A percentile compares a stretch with the other conserved stretches of the same genome.
Conservation (phyloP, 768 basidiomycete species). For the Phaeotremella fagi region DNA sequence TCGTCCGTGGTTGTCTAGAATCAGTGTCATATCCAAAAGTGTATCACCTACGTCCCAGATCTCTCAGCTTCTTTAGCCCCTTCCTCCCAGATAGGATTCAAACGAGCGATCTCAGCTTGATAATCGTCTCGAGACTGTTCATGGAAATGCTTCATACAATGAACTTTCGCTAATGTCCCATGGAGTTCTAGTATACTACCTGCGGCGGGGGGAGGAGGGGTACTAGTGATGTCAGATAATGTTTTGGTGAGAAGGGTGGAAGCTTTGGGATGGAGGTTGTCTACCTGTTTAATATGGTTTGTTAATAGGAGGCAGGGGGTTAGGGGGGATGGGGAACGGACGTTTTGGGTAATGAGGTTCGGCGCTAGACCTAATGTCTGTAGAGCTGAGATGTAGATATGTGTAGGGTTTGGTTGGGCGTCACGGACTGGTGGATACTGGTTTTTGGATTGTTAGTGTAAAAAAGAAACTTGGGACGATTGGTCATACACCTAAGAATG, state of each 20-base stretch:
- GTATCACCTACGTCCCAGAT: conserved; percentile 28
- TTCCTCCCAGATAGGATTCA: conserved; percentile 73
- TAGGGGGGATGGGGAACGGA: conserved; percentile 11
- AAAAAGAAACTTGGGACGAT: conserved; percentile 44
- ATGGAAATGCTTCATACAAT: conserved; percentile 67
- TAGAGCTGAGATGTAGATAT: conserved; percentile 78
- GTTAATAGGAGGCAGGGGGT: neutral
- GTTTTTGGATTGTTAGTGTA: conserved; percentile 33
- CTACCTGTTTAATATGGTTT: conserved; percentile 56
- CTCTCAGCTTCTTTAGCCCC: conserved; percentile 58
- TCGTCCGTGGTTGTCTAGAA: conserved; percentile 64
- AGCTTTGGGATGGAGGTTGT: conserved; percentile 85
- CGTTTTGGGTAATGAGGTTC: conserved; percentile 61
- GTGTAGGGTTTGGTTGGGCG: conserved; percentile 79
- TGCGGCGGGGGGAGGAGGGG: conserved; percentile 46
- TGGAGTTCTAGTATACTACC: conserved; percentile 72
- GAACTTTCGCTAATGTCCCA: conserved; percentile 79
- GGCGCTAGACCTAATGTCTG: conserved; percentile 62
- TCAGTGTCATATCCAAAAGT: conserved; percentile 44
- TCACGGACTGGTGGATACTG: conserved; percentile 81
- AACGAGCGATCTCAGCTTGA: conserved; percentile 64
- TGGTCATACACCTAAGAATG: conserved; percentile 42
- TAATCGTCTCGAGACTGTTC: conserved; percentile 62
- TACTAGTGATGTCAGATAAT: conserved; percentile 37
- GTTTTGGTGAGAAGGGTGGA: conserved; percentile 16